Percentiles rank a stretch among this genome's conserved stretches.
Evolutionary conservation across 2,329 filamentous ascomycete genomes (phyloP).

Genomic region (Colletotrichum eremochloae): DNA sequence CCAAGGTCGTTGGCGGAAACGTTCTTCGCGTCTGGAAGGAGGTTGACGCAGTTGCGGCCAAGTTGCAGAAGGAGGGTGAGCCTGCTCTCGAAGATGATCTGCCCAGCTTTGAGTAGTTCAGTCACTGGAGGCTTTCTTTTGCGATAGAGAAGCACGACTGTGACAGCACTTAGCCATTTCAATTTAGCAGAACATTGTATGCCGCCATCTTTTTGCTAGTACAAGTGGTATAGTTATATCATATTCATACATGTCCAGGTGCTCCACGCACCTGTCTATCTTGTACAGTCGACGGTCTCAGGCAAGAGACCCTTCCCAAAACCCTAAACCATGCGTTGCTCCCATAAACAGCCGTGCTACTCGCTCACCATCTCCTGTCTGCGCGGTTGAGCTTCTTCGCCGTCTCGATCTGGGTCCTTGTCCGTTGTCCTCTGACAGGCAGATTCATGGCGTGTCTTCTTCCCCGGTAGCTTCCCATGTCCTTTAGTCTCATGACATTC

Average conservation of each 20-base stretch:
- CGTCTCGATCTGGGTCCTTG: constrained; percentile 78
- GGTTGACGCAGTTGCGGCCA: constrained; percentile 78
- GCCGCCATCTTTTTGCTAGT: not conserved
- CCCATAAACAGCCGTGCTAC: not conserved
- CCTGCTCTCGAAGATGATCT: constrained; percentile 68
- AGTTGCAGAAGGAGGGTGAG: constrained; percentile 71
- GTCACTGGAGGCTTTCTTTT: not conserved
- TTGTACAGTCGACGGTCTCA: constrained; percentile 45
- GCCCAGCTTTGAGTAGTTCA: constrained; percentile 29
- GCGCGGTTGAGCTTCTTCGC: constrained; percentile 73
- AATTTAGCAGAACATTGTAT: not conserved
- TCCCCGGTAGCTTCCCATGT: constrained; percentile 92
- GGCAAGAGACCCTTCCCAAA: constrained; percentile 7
- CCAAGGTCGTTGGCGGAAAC: constrained; percentile 84
- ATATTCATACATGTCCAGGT: constrained; percentile 40
- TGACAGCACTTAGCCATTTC: not conserved
- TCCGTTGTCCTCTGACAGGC: constrained; percentile 91
- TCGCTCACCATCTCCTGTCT: constrained; percentile 59
- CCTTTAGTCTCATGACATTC: constrained; percentile 87
- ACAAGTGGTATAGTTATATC: constrained; percentile 38
- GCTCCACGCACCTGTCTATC: constrained; percentile 36
- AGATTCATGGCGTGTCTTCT: constrained; percentile 92
- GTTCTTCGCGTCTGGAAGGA: constrained; percentile 86
- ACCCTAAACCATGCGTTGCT: constrained; percentile 6
- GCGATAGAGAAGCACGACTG: not conserved